Base-by-base conservation (phyloP, 2,329 filamentous ascomycete species). In the Alternaria longipes region DNA sequence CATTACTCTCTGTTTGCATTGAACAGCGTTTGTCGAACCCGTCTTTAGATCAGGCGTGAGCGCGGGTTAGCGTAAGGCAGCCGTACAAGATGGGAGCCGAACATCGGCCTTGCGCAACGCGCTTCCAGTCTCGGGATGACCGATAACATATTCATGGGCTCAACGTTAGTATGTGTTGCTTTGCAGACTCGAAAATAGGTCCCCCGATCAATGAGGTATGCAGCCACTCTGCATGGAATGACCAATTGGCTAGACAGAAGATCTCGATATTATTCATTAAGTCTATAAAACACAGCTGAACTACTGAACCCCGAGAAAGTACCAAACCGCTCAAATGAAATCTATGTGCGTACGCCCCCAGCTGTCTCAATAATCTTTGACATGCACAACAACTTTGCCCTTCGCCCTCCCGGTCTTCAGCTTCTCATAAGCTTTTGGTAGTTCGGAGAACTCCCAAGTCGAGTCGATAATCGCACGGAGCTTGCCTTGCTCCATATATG, bases 401-500 rank as follows among this genome's bases (percentile, higher is more conserved):
- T 75, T 82, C 1, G 83, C 80, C 42, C 83, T 81, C 0, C 84
- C 84, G 0, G 77, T 83, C 74, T 84, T 87, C 66, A 89, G 67
- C 70, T 81, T 85, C 69, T 83, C 80, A 73, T 85, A 87, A 1
- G 86, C 88, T 69, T 84, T 81, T 1, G 81, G 80, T 2, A 80
- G 82, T 47, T 89, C 81, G 40, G 85, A 83, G 65, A 87, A 85
- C 16, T 78, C 74, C 68, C 83, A 87, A 3, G 78, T 78, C 58
- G 83, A 79, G 66, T 89, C 87, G 51, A 90, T 77, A 0, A 86
- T 80, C 0, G 83, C 73, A 73, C 81, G 84, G 22, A 90, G 67
- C 70, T 85, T 88, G 1, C 85, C 86, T 65, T 88, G 82, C 5
- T 74, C 69, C 73, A 90, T 78, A 85, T 84, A 87, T 53, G 79